Base-by-base conservation (phyloP, 2,329 filamentous ascomycete genomes). In the Neonectria sp. region DNA sequence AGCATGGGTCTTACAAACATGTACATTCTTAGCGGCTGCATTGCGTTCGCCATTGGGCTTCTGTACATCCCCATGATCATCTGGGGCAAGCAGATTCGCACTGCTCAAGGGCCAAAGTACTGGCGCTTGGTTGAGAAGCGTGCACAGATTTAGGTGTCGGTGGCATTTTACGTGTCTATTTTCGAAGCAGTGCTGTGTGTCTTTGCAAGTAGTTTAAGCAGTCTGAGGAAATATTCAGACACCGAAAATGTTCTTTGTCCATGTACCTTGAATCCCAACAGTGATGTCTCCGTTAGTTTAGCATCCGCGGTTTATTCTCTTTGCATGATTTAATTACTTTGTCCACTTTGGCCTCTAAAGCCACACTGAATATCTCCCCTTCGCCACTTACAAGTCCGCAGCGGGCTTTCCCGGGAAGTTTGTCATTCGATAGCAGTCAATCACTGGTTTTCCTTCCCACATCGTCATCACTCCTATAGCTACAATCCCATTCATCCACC, bases 31-130 rank as follows among this genome's bases (percentile, higher is more conserved):
- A 65, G 63, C 4, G 78, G 72, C 0, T 65, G 52, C 17, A 62
- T 80, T 15, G 67, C 75, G 2, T 69, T 79, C 15, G 53, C 43
- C 0, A 68, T 80, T 11, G 72, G 68, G 0, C 52, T 73, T 0
- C 58, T 79, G 0, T 76, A 72, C 3, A 52, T 80, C 0, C 79
- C 78, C 0, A 71, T 80, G 67, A 71, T 77, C 1, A 73, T 79
- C 48, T 80, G 74, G 72, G 79, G 79, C 6, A 80, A 80, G 68
- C 70, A 37, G 45, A 72, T 77, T 3, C 74, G 78, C 0, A 65
- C 52, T 6, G 29, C 68, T 21, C 9, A 75, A 58, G 69, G 72
- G 0, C 65, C 67, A 0, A 60, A 59, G n/a, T 76, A 82, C 12
- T 74, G 73, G 73, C 65, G 52, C 13, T 35, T 75, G 21, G 73